Base-by-base conservation (phyloP, 257 asterid species). In the Scutellaria minor region DNA sequence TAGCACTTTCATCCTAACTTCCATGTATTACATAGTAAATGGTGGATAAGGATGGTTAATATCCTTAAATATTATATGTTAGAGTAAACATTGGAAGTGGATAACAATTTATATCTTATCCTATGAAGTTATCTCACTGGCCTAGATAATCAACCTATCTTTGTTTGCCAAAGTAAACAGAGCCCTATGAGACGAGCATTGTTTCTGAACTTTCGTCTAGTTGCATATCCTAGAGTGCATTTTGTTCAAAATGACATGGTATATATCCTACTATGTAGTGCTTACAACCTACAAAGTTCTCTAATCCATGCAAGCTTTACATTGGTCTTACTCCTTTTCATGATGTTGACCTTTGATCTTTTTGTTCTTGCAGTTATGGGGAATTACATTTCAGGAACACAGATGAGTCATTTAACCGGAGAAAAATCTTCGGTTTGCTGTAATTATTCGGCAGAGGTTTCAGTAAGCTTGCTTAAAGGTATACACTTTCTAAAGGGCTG, bases 321-420 rank as follows among this genome's bases (percentile, higher is more conserved):
- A 69, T 54, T 65, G 8, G 58, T 66, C 68, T 27, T 60, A 15
- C 56, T 65, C 68, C 63, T 24, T 35, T 20, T 22, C 62, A 2
- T 54, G 44, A n/a, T 47, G 37, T 47, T 13, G 27, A 54, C 31
- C 42, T 64, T 42, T 15, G 56, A 10, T 24, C 58, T 57, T 63
- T 68, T 44, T 70, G 61, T 70, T 39, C 47, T 63, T 76, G 71
- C 84, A 80, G 82, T 52, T 63, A 51, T 68, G 46, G 71, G 79
- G 58, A 64, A 44, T 52, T 65, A 54, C 18, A 52, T 22, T 48
- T 56, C 72, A 64, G 31, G 66, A 71, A 27, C 77, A 42, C 70
- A 18, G n/a, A 22, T 35, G 12, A 48, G 63, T 35, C 67, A 37
- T 72, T 20, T 13, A 64, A 47, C 74, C 20, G 56, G 74, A 31